Evolutionary conservation across 148 eudicot species (phyloP).

Genomic region (Spergularia marina): DNA sequence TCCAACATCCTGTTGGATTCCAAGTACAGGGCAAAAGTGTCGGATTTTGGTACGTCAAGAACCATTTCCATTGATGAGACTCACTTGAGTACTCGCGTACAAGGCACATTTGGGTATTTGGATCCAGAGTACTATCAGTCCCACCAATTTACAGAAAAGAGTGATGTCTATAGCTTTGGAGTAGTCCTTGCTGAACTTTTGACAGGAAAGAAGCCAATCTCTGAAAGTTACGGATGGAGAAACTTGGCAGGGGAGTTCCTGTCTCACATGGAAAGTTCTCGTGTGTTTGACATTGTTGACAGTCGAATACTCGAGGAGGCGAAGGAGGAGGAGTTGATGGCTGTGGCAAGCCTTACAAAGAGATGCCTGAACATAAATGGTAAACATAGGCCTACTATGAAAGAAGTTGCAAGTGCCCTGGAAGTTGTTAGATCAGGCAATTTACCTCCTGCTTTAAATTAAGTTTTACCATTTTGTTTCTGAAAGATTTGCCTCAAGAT

Average conservation of each 20-base stretch:
- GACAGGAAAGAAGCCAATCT: constrained; percentile 17
- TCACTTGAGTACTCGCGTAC: constrained; percentile 22
- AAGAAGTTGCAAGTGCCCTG: constrained; percentile 20
- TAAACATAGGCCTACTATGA: constrained; percentile 26
- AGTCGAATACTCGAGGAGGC: constrained; percentile 18
- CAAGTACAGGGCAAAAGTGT: constrained; percentile 19
- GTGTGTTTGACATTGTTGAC: constrained; percentile 17
- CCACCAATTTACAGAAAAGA: constrained; percentile 24
- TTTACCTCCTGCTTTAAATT: not conserved
- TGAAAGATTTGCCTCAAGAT: too few relatives aligned
- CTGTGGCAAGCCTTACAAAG: constrained; percentile 17
- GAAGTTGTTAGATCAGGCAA: constrained; percentile 22
- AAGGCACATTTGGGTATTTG: constrained; percentile 24
- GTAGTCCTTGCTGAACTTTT: constrained; percentile 28
- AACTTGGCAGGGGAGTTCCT: constrained; percentile 23
- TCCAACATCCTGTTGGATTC: constrained; percentile 20
- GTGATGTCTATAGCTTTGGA: constrained; percentile 30
- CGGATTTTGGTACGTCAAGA: constrained; percentile 25
- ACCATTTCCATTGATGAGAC: constrained; percentile 22
- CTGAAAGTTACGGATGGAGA: constrained; percentile 8
- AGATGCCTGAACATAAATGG: constrained; percentile 23
- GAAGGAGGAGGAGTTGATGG: constrained; percentile 21
- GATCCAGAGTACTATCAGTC: constrained; percentile 29
- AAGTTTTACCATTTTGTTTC: not conserved
- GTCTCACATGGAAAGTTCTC: constrained; percentile 6